Evolutionary conservation across 805 yeast genomes (phyloP), one percentile per base, ranked within the genome.

Genomic region (Pichia heedii): DNA sequence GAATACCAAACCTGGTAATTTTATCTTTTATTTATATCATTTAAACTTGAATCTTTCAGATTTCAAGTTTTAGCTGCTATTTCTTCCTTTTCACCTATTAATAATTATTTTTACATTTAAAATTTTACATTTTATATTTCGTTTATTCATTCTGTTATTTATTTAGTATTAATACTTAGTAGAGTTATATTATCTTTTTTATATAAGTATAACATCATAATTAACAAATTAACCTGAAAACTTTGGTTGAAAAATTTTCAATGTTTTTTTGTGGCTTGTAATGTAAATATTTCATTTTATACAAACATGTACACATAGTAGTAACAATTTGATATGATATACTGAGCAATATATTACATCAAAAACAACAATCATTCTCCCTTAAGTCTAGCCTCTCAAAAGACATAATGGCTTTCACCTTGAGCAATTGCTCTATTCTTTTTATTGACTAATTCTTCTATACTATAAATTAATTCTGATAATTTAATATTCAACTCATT

Each of bases 271-370:
- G 7, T 29, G n/a, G n/a, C n/a, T 12, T 29, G 15, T 29, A 29
- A 29, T 24, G 27, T n/a, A n/a, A 24, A 8, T 24, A 24, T 8
- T 8, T 24, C 27, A 24, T 8, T 24, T 24, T 24, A 24, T 24
- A 8, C 11, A 8, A 24, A 24, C 27, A 8, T 8, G 7, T 8
- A 24, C 13, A 5, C 22, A 13, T 22, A 22, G 19, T 16, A 8
- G 10, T 36, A 18, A 19, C n/a, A n/a, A n/a, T n/a, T 54, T 76
- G 90, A 65, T 93, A 93, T 36, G 96, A 85, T 71, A 98, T 82
- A 58, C 99, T 98, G 61, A 93, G 94, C 90, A 93, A 79, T 57
- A 95, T 84, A 76, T 74, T 84, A 76, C 97, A 93, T 58, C 71
- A 82, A 51, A 87, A 81, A 79, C 98, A 94, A 66, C 80, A 82